Evolutionary conservation across 371 early-diverging fungal genomes (phyloP), one percentile per base, ranked within the genome.

Genomic region (Mucor sp.): DNA sequence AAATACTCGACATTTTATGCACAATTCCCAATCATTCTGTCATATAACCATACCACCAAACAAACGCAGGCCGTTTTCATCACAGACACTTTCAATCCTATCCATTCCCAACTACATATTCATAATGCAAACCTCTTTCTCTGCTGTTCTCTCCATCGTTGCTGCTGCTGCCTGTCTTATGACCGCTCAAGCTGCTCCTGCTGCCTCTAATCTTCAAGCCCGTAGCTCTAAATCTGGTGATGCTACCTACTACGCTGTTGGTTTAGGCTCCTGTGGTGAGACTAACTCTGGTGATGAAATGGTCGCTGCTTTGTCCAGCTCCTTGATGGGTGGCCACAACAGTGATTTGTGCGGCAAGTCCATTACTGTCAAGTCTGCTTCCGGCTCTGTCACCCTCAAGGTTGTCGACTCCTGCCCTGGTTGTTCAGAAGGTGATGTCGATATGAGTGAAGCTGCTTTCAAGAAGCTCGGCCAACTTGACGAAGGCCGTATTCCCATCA

Each of bases 341-440:
- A 21, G 53, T 23, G 12, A 19, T 27, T 72, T 80, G n/a, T 89
- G 89, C 55, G 84, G 85, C 39, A 75, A 81, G 65, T 19, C 43
- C 11, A 74, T 82, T 23, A 78, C 56, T 5, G 65, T 78, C 5
- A 74, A 63, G 14, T 76, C 75, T 21, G 70, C 71, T 1, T 65
- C 63, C 39, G 78, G 79, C 8, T 64, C 68, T 5, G 83, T 85
- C n/a, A 76, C 74, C 11, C 83, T 79, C 33, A 80, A 23, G 0
- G 74, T 85, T 11, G 78, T 83, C 23, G 88, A 88, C 65, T 82
- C 82, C 3, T 88, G 88, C 60, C 85, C 84, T 9, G 66, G 58
- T 3, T 88, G 88, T 62, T 30, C 32, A 3, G 14, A 35, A 19
- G 82, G 81, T 12, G 71, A 68, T 69, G 32, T 88, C 9, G 86